Evolutionary conservation across 352 stramenopile genomes (phyloP), one percentile per base, ranked within the genome.

Genomic region (Pythium coloratum): DNA sequence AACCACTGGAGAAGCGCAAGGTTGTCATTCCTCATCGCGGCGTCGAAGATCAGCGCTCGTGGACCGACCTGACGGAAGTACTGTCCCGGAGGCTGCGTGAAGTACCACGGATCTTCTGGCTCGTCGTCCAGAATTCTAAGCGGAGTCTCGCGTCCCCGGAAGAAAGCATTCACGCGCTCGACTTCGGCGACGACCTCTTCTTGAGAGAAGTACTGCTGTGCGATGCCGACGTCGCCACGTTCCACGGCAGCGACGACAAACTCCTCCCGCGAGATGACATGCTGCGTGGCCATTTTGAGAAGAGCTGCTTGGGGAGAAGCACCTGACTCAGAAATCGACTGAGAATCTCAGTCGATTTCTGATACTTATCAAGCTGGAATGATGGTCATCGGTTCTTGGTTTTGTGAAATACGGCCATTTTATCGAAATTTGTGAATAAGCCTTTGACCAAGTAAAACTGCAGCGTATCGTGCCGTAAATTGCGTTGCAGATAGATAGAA

Each of bases 41-140:
- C 9, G 16, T 51, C 5, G 44, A 51, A 51, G 16, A 51, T 28
- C 18, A 51, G 44, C 44, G 44, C 24, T 16, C 18, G 16, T 13
- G 44, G 44, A 16, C 44, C 44, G 18, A 51, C 44, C 5, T 24
- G 5, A 18, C 44, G 44, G 44, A 51, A 28, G 44, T 51, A 51
- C 16, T 69, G 55, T 24, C 49, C 16, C 1, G 55, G 47, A 12
- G 55, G 55, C 7, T 50, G 20, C 2, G 47, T 40, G 47, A 64
- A 64, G 38, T 64, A 69, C 63, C 63, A 69, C 26, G 63, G 55
- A 40, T 69, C 55, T 0, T 24, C n/a, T 5, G 63, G 63, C 2
- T 30, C 56, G 3, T 58, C 33, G 8, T 30, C 55, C 30, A 59
- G 56, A 44, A 68, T 62, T n/a, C 62, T 58, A 46, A 62, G 34